These are phyloP conservation scores for Solanum hybrid DNA, from an alignment of 305 asterid species.

Conservation along the genomic window DNA sequence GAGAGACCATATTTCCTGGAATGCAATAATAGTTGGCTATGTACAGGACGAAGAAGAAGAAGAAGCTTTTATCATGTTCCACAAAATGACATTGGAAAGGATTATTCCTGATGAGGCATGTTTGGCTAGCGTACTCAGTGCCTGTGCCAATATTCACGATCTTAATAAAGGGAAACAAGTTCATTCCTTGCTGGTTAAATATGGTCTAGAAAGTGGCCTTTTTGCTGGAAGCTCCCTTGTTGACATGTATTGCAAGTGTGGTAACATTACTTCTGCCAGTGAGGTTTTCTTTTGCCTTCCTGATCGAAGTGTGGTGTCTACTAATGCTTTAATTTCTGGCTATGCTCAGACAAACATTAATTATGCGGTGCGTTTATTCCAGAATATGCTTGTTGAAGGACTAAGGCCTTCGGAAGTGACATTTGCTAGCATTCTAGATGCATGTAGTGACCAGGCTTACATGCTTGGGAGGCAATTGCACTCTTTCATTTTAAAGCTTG, in stretches of 20 bases:
- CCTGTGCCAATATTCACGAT: conserved; percentile 44
- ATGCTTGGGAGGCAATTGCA: conserved; percentile 65
- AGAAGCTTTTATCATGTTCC: conserved; percentile 60
- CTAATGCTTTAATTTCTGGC: conserved; percentile 74
- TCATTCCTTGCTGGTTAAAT: conserved; percentile 58
- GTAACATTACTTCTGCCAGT: conserved; percentile 40
- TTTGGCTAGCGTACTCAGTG: conserved; percentile 75
- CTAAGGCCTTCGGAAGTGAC: conserved; percentile 76
- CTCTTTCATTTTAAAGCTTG: conserved; percentile 50
- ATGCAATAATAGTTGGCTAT: conserved; percentile 74
- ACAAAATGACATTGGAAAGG: conserved; percentile 44
- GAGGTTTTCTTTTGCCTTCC: conserved; percentile 54
- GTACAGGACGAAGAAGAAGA: conserved; percentile 65
- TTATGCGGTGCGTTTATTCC: conserved; percentile 36
- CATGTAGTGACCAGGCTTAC: conserved; percentile 26
- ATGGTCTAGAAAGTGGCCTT: conserved; percentile 57
- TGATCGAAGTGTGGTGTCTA: conserved; percentile 46
- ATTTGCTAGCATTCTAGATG: conserved; percentile 71
- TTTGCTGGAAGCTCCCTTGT: conserved; percentile 72
- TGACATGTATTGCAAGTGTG: conserved; percentile 87
- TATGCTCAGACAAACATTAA: conserved; percentile 35
- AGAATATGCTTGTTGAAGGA: conserved; percentile 45
- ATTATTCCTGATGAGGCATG: conserved; percentile 73
- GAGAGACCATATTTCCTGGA: conserved; percentile 80
- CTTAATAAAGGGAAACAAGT: conserved; percentile 54